Evolutionary conservation across 148 eudicot species (phyloP).

Genomic region (Nepenthes mirabilis): DNA sequence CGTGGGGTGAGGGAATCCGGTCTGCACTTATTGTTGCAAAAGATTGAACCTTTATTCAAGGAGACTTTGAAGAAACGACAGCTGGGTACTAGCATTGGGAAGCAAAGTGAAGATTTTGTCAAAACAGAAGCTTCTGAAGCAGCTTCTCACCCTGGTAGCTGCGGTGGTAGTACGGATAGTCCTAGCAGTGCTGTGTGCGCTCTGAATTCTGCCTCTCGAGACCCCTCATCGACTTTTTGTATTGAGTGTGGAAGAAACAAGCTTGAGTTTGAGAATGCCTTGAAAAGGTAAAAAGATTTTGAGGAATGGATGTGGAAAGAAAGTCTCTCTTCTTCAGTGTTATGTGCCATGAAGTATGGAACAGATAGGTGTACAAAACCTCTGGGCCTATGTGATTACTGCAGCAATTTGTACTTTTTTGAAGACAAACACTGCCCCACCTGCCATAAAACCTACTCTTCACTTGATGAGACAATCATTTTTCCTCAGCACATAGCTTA

Average conservation of each 20-base stretch:
- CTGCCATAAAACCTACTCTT: slow-evolving; percentile 32
- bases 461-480: slow-evolving; percentile 10
- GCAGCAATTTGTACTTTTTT: slow-evolving; percentile 32
- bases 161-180: slow-evolving; percentile 25
- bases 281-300: slow-evolving; percentile 42
- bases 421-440: slow-evolving; percentile 47
- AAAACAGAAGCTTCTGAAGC: slow-evolving; percentile 26
- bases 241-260: slow-evolving; percentile 40
- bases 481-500: slow-evolving; percentile 33
- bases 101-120: slow-evolving; percentile 5
- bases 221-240: slow-evolving; percentile 38
- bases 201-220: slow-evolving; percentile 21
- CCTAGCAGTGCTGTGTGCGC: too few relatives aligned
- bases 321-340: slow-evolving; percentile 33
- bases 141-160: slow-evolving; percentile 16
- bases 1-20: slow-evolving; percentile 78
- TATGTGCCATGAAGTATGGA: slow-evolving; percentile 50
- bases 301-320: slow-evolving; percentile 79
- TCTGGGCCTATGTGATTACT: slow-evolving; percentile 39
- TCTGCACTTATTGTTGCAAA: slow-evolving; percentile 56
- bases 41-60: slow-evolving; percentile 50
- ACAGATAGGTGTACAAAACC: slow-evolving; percentile 34
- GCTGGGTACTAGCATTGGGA: slow-evolving; percentile 7
- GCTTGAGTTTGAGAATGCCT: slow-evolving; percentile 28
- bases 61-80: slow-evolving; percentile 36